Evolutionary conservation across 129 eudicot genomes (phyloP).

Genomic region (Lactuca saligna): DNA sequence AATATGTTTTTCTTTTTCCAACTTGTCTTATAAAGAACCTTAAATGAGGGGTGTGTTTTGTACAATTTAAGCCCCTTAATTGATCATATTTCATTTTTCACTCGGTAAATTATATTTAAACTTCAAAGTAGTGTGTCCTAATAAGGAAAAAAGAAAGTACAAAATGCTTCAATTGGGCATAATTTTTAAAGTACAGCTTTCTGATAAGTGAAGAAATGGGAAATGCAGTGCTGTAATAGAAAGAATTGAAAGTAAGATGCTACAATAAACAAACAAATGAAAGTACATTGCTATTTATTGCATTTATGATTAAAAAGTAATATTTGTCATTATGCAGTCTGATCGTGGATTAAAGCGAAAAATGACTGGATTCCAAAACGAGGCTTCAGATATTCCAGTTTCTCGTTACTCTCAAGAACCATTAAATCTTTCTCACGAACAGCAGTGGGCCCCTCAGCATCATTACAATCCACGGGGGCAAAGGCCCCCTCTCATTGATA

Average conservation of each 20-base stretch:
- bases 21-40: neutral
- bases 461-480: slow-evolving; percentile 43
- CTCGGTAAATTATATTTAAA: too few relatives aligned
- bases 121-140: too few relatives aligned
- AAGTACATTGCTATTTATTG: neutral
- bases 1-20: neutral
- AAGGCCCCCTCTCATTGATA: slow-evolving; percentile 40
- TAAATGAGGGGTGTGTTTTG: too few relatives aligned
- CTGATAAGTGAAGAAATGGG: too few relatives aligned
- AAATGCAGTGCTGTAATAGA: too few relatives aligned
- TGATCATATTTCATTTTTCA: too few relatives aligned
- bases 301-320: slow-evolving; percentile 5
- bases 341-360: slow-evolving; percentile 47
- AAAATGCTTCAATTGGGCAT: too few relatives aligned
- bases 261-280: too few relatives aligned
- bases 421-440: slow-evolving; percentile 39
- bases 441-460: slow-evolving; percentile 42
- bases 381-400: slow-evolving; percentile 38
- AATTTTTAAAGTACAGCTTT: too few relatives aligned
- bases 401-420: slow-evolving; percentile 49
- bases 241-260: too few relatives aligned
- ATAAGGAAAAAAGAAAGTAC: too few relatives aligned
- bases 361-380: slow-evolving; percentile 39
- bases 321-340: slow-evolving; percentile 42
- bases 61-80: too few relatives aligned